Evolutionary conservation across 2,329 filamentous ascomycete genomes (phyloP), one percentile per base, ranked within the genome.

Genomic region (Ascochyta koolunga): DNA sequence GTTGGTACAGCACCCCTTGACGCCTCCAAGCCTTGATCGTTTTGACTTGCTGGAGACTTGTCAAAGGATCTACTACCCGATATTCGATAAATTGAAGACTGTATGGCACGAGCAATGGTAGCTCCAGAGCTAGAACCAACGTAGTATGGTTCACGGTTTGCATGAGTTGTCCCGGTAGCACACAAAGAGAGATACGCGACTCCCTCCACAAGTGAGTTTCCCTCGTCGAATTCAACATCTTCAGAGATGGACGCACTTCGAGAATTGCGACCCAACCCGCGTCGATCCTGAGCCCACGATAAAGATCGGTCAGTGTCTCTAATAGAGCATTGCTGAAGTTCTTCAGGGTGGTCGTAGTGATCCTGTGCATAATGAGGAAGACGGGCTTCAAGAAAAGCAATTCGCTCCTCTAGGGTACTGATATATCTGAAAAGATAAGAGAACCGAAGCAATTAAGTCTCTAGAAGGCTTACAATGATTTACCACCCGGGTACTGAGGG

Each of bases 81-180:
- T 11, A 50, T 52, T 27, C 60, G 59, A 29, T 64, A 69, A 11
- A 69, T 67, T 2, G 60, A 61, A 13, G 66, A 66, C 19, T 67
- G 65, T 13, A 69, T 67, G 31, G 67, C 56, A 25, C 64, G 60
- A 50, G 66, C 66, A 51, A 69, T 69, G 9, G 62, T 64, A 42
- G 66, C 66, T 9, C 66, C 66, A 31, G 66, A 67, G 46, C 65
- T 67, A 10, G 65, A 67, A 5, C 66, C 66, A 24, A 69, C 62
- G 41, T 69, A 69, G 47, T 61, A 67, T 6, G 65, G 66, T 37
- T 66, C 65, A 32, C 54, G 56, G 2, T 54, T 55, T 16, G 59
- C 56, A 35, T 67, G 64, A 29, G 64, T 67, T 1, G 63, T 64
- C 11, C 66, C 66, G 37, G 66, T 66, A 8, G 66, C 66, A 27